Base-by-base conservation (phyloP, 495 filamentous ascomycete genomes). In the Trichoderma gamsii region DNA sequence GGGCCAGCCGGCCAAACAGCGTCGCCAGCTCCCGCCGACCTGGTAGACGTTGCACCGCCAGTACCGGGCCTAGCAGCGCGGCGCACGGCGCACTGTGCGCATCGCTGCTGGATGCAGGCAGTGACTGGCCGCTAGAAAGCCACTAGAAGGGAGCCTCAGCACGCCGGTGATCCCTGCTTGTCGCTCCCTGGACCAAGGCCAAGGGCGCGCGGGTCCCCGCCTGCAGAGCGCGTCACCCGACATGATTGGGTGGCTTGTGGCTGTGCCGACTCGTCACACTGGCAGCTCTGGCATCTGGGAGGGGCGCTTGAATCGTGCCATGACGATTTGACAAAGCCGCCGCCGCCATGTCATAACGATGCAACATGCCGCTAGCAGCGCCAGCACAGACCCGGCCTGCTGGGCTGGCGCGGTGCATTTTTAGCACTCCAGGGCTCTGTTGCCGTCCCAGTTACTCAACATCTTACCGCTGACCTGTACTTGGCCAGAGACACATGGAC, bases 101-200 rank as follows among this genome's bases (percentile, higher is more conserved):
- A 38, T 9, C 35, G 35, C 35, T 9, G 35, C 35, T 6, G 35
- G 4, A 38, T 38, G 35, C 35, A 38, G 35, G 35, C 35, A 38
- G 35, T 38, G 35, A 38, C 35, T 38, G 35, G 56, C 23, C 65
- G 44, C 65, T 67, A 67, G 65, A 67, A 67, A 56, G 27, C 25
- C 65, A 27, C 44, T 67, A 67, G 65, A 67, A 67, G 41, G n/a
- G 49, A 52, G 23, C 27, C 56, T 61, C 56, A 61, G 56, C 56
- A 61, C 13, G 23, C 23, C 11, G 27, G 56, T 16, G 49, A 52
- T 52, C 49, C 49, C 18, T 52, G 49, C 49, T 23, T 46, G 29
- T 23, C 18, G 49, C 18, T 18, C 49, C 35, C 35, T 38, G 35
- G 29, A 4, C 29, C 29, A 29, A 29, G 29, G 29, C 29, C 29